Conservation (phyloP, 2,329 filamentous ascomycete species). For the Cladosporium halotolerans region DNA sequence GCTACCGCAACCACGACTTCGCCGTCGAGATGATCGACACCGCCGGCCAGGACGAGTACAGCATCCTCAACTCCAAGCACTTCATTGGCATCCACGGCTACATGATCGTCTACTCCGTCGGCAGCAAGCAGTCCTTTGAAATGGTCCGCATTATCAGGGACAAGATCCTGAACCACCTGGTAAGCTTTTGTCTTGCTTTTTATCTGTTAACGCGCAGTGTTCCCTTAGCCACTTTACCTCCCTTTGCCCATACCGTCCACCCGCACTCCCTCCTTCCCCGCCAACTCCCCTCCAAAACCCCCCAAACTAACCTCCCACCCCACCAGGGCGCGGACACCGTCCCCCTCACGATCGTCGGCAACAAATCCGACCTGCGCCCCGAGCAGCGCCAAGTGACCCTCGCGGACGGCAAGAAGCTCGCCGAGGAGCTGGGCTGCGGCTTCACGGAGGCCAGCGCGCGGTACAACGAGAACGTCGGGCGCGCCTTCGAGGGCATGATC, state of each 20-base stretch:
- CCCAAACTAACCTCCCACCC: neutral
- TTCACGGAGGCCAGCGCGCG: conserved; percentile 93
- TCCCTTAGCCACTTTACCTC: too few relatives aligned
- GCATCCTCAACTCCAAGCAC: conserved; percentile 95
- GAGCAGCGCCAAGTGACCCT: conserved; percentile 86
- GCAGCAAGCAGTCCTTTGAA: conserved; percentile 87
- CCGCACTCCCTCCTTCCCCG: too few relatives aligned
- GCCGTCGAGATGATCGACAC: conserved; percentile 97
- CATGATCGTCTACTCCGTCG: conserved; percentile 97
- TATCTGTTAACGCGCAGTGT: neutral
- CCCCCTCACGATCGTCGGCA: conserved; percentile 89
- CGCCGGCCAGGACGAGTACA: conserved; percentile 95
- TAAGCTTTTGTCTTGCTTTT: conserved; percentile 40
- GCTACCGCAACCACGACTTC: conserved; percentile 86
- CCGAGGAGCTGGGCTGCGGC: conserved; percentile 81
- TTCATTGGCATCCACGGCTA: conserved; percentile 99
- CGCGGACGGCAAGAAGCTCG: conserved; percentile 78
- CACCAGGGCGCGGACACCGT: conserved; percentile 83
- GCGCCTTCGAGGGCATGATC: conserved; percentile 90
- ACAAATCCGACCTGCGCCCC: conserved; percentile 89
- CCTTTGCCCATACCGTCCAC: neutral
- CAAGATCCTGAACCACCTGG: conserved; percentile 94
- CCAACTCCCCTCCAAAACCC: neutral
- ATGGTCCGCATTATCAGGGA: conserved; percentile 95
- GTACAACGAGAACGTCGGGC: conserved; percentile 88